Base-by-base conservation (phyloP, 2,329 filamentous ascomycete genomes). In the Eutypa lata region DNA sequence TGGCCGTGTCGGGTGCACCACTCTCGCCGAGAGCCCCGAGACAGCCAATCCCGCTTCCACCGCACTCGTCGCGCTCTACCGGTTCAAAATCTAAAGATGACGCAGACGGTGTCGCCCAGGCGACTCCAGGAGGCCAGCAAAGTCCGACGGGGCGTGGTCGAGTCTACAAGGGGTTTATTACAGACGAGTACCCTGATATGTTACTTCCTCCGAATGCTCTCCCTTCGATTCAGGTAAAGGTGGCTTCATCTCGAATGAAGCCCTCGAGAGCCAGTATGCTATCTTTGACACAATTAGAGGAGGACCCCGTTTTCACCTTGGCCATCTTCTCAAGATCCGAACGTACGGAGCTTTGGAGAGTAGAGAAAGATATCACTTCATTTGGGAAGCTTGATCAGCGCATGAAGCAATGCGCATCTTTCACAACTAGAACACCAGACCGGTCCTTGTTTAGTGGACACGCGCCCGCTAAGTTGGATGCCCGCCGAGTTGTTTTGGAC, bases 161-260 rank as follows among this genome's bases (percentile, higher is more conserved):
- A 52, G 83, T 96, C 21, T 95, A 86, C 68, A 87, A 80, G 61
- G 91, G 91, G 1, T 80, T 97, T 21, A 79, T 91, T 5, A 91
- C 88, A 0, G 91, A 96, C 0, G 89, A 96, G 59, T 93, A 91
- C 66, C 91, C 93, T 1, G 89, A 90, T 57, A 79, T 97, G 7
- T 74, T 97, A 21, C 77, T 99, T 2, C 86, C 91, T 10, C 93
- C 94, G 0, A 95, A 96, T 67, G 91, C 92, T 6, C 77, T 99
- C 7, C 89, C 90, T 3, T 90, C 90, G 1, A 88, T 99, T 52
- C 83, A 89, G 57, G 86, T 97, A 47, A 90, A 83, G 67, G 93
- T 97, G 3, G 90, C 91, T 3, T 97, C 94, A 4, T 97, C 94
- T 21, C 86, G 94, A n/a, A 86, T 99, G 77, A 91, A 90, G 66